Percentiles rank a stretch among this genome's conserved stretches.
Evolutionary conservation across 768 basidiomycete genomes (phyloP).

Genomic region (Lactarius sp.): DNA sequence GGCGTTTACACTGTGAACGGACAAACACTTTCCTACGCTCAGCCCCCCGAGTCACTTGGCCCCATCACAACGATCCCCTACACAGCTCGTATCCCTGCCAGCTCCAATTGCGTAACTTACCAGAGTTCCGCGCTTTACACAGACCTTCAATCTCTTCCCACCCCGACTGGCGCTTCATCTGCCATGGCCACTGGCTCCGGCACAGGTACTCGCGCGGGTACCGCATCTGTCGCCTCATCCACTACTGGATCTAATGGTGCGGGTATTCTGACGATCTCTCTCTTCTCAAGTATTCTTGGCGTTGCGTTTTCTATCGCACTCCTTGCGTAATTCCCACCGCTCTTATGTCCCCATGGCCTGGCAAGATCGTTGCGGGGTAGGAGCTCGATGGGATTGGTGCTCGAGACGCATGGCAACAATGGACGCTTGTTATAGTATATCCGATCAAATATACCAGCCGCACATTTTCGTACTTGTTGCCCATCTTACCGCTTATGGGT

Average conservation of each 20-base stretch:
- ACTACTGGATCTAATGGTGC: constrained; percentile 18
- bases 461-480: neutral
- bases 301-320: constrained; percentile 19
- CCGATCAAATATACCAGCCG: constrained; percentile 3
- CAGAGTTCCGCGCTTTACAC: constrained; percentile 37
- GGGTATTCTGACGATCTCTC: constrained; percentile 6
- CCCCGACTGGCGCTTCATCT: neutral
- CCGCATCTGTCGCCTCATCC: neutral
- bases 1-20: constrained; percentile 47
- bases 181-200: neutral
- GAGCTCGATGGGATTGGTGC: neutral
- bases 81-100: constrained; percentile 36
- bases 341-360: neutral
- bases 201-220: neutral
- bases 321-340: constrained; percentile 7
- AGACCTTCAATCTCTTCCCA: neutral
- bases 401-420: neutral
- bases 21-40: constrained; percentile 39
- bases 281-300: constrained; percentile 18
- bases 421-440: constrained; percentile 6
- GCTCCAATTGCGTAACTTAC: constrained; percentile 42
- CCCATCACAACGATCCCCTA: constrained; percentile 44
- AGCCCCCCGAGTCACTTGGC: constrained; percentile 46
- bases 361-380: neutral
- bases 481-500: neutral